Base-by-base conservation (phyloP, 495 filamentous ascomycete genomes). In the Hypoxylon perforatum region DNA sequence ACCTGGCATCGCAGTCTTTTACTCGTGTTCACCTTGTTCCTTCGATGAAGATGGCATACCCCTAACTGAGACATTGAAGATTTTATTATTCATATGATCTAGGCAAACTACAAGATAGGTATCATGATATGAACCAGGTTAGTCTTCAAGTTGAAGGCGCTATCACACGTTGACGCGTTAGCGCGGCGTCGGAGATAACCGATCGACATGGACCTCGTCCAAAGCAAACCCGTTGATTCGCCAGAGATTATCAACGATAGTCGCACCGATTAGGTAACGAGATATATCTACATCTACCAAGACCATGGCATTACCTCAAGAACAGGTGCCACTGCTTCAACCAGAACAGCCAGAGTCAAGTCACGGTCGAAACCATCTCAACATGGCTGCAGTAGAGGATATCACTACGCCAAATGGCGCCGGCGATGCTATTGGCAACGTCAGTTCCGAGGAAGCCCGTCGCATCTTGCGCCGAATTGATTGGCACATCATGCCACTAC, bases 391-490 rank as follows among this genome's bases (percentile, higher is more conserved):
- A 12, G 14, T 28, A 60, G 66, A 41, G 36, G 38, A 51, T 2
- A 61, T 10, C 11, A 21, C 54, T 1, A 17, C 44, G 35, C 18
- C 53, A 4, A 38, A 54, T 48, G 48, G 15, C 6, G 19, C 9
- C 25, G 65, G 36, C 19, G 30, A 35, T 39, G 33, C 21, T 1
- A 30, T 46, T 25, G 48, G 12, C 15, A 52, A 46, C 21, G 56
- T 69, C 21, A 57, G 67, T 35, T 35, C 49, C 14, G 66, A 61
- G 18, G 59, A 52, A 39, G 73, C 68, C 4, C 64, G 50, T 19
- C 65, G 58, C 12, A 59, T 75, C 42, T 28, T 77, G 23, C 66
- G 63, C 7, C 75, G 73, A 18, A 75, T 77, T 47, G 75, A 77
- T 65, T 63, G 42, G 47, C 63, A 23, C 3, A 60, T 77, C 15